phyloP scores from a whole-genome alignment of 768 basidiomycete species.

The Suillus lakei region DNA sequence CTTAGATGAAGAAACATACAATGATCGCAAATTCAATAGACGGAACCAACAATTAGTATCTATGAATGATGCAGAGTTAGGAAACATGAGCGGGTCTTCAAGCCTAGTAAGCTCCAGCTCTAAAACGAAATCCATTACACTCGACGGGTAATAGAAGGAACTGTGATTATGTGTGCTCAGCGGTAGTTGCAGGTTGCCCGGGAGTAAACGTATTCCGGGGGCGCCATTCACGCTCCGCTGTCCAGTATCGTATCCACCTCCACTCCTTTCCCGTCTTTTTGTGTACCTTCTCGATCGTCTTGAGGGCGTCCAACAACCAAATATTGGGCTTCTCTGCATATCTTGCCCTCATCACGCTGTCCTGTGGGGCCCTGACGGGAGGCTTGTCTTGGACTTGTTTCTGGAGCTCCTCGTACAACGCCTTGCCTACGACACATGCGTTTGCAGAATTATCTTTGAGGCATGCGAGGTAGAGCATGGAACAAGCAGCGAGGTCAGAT shows the following conservation, averaged over 20 bases:
- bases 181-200: slow-evolving; percentile 1
- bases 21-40: neutral
- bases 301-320: slow-evolving; percentile 43
- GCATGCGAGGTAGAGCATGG: slow-evolving; percentile 63
- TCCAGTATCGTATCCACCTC: slow-evolving; percentile 33
- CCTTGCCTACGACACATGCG: slow-evolving; percentile 44
- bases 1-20: neutral
- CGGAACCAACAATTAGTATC: neutral
- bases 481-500: slow-evolving; percentile 58
- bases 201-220: slow-evolving; percentile 2
- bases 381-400: slow-evolving; percentile 28
- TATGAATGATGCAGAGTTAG: neutral
- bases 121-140: neutral
- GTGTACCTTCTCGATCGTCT: slow-evolving; percentile 40
- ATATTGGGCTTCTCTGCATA: slow-evolving; percentile 38
- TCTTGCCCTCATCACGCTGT: slow-evolving; percentile 24
- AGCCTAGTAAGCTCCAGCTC: neutral
- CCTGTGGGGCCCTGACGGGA: slow-evolving; percentile 24
- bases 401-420: slow-evolving; percentile 48
- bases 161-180: slow-evolving; percentile 2
- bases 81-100: neutral
- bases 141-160: neutral
- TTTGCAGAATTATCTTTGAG: slow-evolving; percentile 48
- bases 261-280: slow-evolving; percentile 30
- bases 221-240: slow-evolving; percentile 4